A percentile compares a stretch with the other conserved stretches of the same genome.
phyloP scores from a whole-genome alignment of 2,329 filamentous ascomycete genomes.

The Dendrostoma leiphaemia region DNA sequence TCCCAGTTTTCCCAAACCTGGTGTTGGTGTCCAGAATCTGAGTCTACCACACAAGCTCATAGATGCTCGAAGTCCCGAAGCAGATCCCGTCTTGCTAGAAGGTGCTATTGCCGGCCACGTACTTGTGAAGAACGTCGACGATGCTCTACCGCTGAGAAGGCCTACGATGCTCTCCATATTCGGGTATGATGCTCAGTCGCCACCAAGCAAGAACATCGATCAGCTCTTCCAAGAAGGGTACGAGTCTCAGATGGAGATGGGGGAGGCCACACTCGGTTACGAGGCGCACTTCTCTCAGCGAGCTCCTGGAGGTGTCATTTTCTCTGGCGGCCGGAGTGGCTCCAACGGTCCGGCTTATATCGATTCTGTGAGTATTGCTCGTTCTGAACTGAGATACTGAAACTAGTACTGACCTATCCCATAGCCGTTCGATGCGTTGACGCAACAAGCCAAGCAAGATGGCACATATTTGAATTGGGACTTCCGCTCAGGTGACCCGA shows the following conservation, averaged over 20 bases:
- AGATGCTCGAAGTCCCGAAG: conserved; percentile 48
- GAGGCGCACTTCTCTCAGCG: conserved; percentile 46
- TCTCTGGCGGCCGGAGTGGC: conserved; percentile 50
- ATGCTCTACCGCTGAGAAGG: conserved; percentile 61
- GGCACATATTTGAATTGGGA: conserved; percentile 59
- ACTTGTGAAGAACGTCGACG: conserved; percentile 70
- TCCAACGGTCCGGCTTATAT: conserved; percentile 50
- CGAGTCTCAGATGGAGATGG: conserved; percentile 45
- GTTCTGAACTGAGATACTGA: background rate
- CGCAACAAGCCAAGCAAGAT: conserved; percentile 50
- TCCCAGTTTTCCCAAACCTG: conserved; percentile 42
- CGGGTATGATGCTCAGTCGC: conserved; percentile 60
- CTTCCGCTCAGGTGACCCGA: conserved; percentile 42
- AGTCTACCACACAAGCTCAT: conserved; percentile 41
- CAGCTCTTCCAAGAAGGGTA: conserved; percentile 43
- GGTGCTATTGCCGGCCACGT: conserved; percentile 65
- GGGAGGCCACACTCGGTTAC: conserved; percentile 39
- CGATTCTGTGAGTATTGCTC: conserved; percentile 36
- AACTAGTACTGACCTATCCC: conserved; percentile 15
- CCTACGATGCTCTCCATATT: conserved; percentile 57
- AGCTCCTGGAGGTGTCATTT: conserved; percentile 49
- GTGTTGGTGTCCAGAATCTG: conserved; percentile 61
- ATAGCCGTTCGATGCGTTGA: conserved; percentile 56
- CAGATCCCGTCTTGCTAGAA: conserved; percentile 43
- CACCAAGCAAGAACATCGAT: conserved; percentile 47